Conservation (phyloP, 2,329 filamentous ascomycete genomes). For the Phoma sp. region DNA sequence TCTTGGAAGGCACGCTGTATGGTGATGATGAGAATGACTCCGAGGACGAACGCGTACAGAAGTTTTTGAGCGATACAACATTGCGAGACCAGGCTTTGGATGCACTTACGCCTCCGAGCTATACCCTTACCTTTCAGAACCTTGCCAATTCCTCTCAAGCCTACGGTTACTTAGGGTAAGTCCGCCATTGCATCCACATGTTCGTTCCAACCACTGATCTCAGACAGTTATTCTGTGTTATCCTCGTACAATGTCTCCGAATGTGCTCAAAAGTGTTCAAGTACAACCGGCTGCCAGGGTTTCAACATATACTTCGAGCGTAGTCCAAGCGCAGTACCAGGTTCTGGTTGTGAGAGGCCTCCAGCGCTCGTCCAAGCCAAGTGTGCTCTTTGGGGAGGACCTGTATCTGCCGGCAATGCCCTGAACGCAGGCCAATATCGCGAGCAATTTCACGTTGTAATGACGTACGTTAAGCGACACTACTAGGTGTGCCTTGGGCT, state of each 20-base stretch:
- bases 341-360: background rate
- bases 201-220: no score
- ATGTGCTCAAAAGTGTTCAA: background rate
- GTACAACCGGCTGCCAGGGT: background rate
- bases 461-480: background rate
- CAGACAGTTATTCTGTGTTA: background rate
- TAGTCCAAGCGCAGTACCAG: background rate
- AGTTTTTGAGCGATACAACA: background rate
- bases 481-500: no score
- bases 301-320: constrained; percentile 8
- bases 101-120: background rate
- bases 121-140: constrained; percentile 1
- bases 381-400: constrained; percentile 6
- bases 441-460: constrained; percentile 1
- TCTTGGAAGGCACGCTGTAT: background rate
- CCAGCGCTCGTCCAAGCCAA: background rate
- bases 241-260: constrained; percentile 1
- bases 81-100: background rate
- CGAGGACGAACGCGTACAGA: background rate
- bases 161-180: constrained; percentile 3
- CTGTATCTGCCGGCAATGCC: background rate
- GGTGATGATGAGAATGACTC: background rate
- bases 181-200: no score
- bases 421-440: constrained; percentile 2
- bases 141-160: background rate